These are phyloP conservation scores for Clathrus columnatus DNA, from an alignment of 768 basidiomycete species.

Conservation along the genomic window DNA sequence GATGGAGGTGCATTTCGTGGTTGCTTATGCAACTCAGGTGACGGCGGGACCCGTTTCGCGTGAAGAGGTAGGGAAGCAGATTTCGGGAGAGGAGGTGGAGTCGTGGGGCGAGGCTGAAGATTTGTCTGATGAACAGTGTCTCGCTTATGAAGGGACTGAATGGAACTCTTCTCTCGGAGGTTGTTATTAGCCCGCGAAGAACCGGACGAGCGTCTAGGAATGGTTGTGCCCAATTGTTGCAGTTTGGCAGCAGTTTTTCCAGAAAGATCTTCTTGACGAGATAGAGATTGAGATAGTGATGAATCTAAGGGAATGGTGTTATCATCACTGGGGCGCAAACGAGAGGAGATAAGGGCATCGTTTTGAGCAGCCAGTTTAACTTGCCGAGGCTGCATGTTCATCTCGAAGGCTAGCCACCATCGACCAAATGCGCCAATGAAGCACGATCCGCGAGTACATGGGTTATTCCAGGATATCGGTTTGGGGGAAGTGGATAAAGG, in stretches of 20 bases:
- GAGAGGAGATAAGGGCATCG: background rate
- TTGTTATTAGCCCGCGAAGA: constrained; percentile 3
- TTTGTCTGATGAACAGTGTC: background rate
- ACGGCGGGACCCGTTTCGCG: constrained; percentile 38
- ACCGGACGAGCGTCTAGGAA: background rate
- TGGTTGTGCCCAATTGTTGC: background rate
- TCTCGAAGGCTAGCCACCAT: constrained; percentile 66
- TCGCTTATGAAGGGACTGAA: constrained; percentile 2
- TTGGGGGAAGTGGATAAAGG: background rate
- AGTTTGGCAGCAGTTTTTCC: background rate
- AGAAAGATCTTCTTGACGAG: background rate
- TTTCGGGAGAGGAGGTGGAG: constrained; percentile 78
- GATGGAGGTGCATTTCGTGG: constrained; percentile 12
- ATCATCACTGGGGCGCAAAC: background rate
- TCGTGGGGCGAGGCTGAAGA: constrained; percentile 43
- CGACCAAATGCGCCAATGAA: constrained; percentile 86
- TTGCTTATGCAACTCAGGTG: constrained; percentile 11
- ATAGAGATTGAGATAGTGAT: no score
- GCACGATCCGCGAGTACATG: constrained; percentile 67
- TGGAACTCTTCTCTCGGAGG: constrained; percentile 4
- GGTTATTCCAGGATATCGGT: constrained; percentile 33
- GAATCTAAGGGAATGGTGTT: background rate
- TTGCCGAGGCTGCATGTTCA: constrained; percentile 6
- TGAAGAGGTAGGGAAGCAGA: constrained; percentile 74
- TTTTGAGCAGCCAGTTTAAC: constrained; percentile 5